Evolutionary conservation across 176 grass and related monocot species (phyloP).

Genomic region (Typha latifolia): DNA sequence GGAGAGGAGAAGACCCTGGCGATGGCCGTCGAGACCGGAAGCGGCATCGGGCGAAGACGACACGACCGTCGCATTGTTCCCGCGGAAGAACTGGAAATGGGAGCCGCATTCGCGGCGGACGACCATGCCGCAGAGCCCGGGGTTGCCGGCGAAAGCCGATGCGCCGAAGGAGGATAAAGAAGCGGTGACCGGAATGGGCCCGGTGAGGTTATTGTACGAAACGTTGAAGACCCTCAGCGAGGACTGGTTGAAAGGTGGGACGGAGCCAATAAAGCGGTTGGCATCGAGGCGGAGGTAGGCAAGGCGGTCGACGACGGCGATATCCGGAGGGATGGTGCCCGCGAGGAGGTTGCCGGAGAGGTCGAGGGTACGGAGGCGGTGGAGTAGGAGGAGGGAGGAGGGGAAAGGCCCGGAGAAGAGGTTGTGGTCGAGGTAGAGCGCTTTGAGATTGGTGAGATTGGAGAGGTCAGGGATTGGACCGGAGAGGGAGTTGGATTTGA

Average conservation of each 20-base stretch:
- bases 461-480: slow-evolving; percentile 71
- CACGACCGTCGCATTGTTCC: slow-evolving; percentile 16
- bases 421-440: slow-evolving; percentile 66
- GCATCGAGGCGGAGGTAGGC: slow-evolving; percentile 46
- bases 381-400: slow-evolving; percentile 41
- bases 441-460: slow-evolving; percentile 65
- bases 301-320: slow-evolving; percentile 51
- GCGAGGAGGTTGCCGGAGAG: slow-evolving; percentile 56
- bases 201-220: slow-evolving; percentile 82
- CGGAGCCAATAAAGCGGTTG: slow-evolving; percentile 64
- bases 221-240: slow-evolving; percentile 61
- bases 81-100: slow-evolving; percentile 64
- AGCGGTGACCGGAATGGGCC: slow-evolving; percentile 59
- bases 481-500: slow-evolving; percentile 68
- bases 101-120: slow-evolving; percentile 55
- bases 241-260: slow-evolving; percentile 75
- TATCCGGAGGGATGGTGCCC: slow-evolving; percentile 42
- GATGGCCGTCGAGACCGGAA: slow-evolving; percentile 9
- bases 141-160: slow-evolving; percentile 48
- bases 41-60: slow-evolving; percentile 32
- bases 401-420: slow-evolving; percentile 78
- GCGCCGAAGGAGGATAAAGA: slow-evolving; percentile 30
- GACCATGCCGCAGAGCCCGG: slow-evolving; percentile 60
- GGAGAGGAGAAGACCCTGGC: slow-evolving; percentile 25
- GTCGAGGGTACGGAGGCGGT: slow-evolving; percentile 75